Evolutionary conservation across 129 eudicot species (phyloP).

Genomic region (Cynara cardunculus): DNA sequence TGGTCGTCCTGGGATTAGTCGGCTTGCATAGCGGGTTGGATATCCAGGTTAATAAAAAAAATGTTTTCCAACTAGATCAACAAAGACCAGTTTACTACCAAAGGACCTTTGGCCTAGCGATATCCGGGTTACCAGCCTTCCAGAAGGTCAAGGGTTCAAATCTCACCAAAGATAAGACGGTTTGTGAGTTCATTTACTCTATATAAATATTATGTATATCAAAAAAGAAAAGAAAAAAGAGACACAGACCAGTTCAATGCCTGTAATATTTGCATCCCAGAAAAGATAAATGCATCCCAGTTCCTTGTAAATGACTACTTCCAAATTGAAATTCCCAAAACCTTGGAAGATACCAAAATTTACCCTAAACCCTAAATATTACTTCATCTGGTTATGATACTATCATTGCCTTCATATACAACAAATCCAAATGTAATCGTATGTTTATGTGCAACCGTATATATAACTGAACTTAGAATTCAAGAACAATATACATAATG

Average conservation of each 20-base stretch:
- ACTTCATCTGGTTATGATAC: background rate
- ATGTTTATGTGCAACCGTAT: background rate
- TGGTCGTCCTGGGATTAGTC: too few relatives aligned
- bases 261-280: background rate
- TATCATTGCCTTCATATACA: background rate
- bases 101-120: too few relatives aligned
- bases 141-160: too few relatives aligned
- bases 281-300: background rate
- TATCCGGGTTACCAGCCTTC: too few relatives aligned
- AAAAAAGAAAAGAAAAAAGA: too few relatives aligned
- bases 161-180: too few relatives aligned
- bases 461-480: background rate
- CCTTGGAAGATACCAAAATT: background rate
- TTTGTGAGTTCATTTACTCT: too few relatives aligned
- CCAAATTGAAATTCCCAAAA: background rate
- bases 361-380: background rate
- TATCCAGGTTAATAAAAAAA: too few relatives aligned
- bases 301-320: background rate
- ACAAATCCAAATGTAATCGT: background rate
- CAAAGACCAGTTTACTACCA: too few relatives aligned
- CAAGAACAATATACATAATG: background rate
- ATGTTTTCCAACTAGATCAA: background rate
- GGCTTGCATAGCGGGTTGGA: too few relatives aligned
- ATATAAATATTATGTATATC: too few relatives aligned
- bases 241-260: background rate